Conservation (phyloP, 805 yeast species). For the Barnettozyma salicaria region DNA sequence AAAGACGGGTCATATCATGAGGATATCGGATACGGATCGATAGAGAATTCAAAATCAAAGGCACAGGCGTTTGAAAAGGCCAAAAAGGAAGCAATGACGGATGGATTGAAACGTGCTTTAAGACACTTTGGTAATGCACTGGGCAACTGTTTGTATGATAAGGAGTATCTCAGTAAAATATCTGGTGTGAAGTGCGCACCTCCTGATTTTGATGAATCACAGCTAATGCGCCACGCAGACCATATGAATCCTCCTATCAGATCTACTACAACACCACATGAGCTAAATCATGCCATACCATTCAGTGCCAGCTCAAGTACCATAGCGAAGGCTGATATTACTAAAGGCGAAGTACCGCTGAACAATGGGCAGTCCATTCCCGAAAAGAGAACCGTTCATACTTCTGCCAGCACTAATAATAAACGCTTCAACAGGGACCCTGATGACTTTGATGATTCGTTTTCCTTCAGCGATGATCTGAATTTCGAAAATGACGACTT, state of each 20-base stretch:
- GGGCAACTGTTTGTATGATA: slow-evolving; percentile 82
- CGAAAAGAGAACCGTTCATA: slow-evolving; percentile 13
- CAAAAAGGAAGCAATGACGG: slow-evolving; percentile 79
- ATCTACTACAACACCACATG: slow-evolving; percentile 13
- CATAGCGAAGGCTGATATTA: slow-evolving; percentile 6
- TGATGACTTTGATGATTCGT: slow-evolving; percentile 47
- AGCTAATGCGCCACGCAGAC: slow-evolving; percentile 31
- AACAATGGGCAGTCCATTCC: slow-evolving; percentile 10
- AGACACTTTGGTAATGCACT: slow-evolving; percentile 78
- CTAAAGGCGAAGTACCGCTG: slow-evolving; percentile 6
- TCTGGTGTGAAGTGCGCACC: slow-evolving; percentile 39
- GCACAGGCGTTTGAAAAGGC: slow-evolving; percentile 80
- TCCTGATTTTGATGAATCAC: slow-evolving; percentile 39
- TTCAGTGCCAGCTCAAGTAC: slow-evolving; percentile 5
- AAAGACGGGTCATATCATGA: slow-evolving; percentile 76
- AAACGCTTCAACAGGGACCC: slow-evolving; percentile 11
- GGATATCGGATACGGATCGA: slow-evolving; percentile 81
- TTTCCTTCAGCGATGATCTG: slow-evolving; percentile 45
- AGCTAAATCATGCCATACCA: no score
- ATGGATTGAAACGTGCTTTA: slow-evolving; percentile 71
- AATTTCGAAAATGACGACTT: slow-evolving; percentile 34
- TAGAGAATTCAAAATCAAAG: slow-evolving; percentile 65
- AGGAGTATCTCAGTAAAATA: slow-evolving; percentile 47
- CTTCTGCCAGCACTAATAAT: slow-evolving; percentile 5
- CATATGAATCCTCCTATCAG: slow-evolving; percentile 11